Evolutionary conservation across 306 rosid genomes (phyloP).

Genomic region (Benincasa hispida): DNA sequence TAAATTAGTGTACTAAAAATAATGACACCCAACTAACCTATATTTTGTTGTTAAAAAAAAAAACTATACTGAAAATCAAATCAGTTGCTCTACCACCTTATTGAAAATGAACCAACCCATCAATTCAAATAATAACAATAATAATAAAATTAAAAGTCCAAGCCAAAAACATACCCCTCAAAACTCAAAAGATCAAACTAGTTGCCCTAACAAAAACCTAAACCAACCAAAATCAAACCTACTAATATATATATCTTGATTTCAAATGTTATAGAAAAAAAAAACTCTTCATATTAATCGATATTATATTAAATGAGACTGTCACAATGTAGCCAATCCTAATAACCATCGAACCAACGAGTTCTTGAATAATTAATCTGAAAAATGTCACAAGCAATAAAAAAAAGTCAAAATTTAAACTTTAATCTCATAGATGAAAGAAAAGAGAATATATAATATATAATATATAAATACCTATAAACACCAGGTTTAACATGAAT

Average conservation of each 20-base stretch:
- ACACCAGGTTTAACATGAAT: slow-evolving; percentile 16
- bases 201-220: background rate
- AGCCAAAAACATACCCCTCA: background rate
- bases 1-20: too few species aligned
- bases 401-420: background rate
- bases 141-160: background rate
- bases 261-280: background rate
- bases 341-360: too few species aligned
- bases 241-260: background rate
- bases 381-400: too few species aligned
- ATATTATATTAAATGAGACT: too few species aligned
- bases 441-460: background rate
- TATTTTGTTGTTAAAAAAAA: background rate
- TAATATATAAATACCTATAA: background rate
- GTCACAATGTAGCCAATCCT: too few species aligned
- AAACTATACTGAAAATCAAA: background rate
- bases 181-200: background rate
- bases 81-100: background rate
- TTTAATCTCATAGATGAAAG: background rate
- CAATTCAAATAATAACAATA: background rate
- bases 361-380: too few species aligned
- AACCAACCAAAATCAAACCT: background rate
- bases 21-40: background rate
- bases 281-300: too few species aligned
- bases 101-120: background rate